Base-by-base conservation (phyloP, 768 basidiomycete genomes). In the Cytidiella melzeri region DNA sequence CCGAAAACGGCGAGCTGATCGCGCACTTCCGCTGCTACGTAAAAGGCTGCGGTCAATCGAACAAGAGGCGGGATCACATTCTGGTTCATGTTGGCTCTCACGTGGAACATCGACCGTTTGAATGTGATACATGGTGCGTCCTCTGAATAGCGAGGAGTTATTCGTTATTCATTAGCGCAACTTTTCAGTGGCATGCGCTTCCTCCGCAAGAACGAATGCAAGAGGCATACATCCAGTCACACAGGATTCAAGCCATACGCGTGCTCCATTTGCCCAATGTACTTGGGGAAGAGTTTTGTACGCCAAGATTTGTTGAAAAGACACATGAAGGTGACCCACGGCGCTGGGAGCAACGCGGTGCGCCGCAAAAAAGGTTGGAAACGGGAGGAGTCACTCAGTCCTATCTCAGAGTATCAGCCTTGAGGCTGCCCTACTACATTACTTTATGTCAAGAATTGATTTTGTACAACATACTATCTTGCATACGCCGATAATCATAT, bases 191-290 rank as follows among this genome's bases (percentile, higher is more conserved):
- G 76, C 2, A 71, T 81, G 50, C 71, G 79, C 11, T 87, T 87
- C 67, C 60, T 84, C 51, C 80, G 85, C 51, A 86, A 82, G 63
- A 86, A 87, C 57, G 84, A 87, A 61, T 84, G 82, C 68, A 86
- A 84, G 60, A 77, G 85, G 23, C 85, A 87, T 52, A 83, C 84
- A 62, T 71, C 78, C 12, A 80, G 77, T 51, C 84, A 87, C 57
- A 75, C 69, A 10, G 80, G 79, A 12, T 59, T 55, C 36, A 75
- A 81, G 51, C 84, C 84, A 5, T 84, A 76, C 54, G 66, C 68
- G 19, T 87, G 85, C 51, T 57, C 71, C 43, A 64, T 80, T 34
- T 87, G 84, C 47, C 67, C 72, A 43, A 53, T 60, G 5, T 57
- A 55, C 25, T 67, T 67, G 2, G 70, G 70, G 37, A 71, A 74